Evolutionary conservation across 495 filamentous ascomycete genomes (phyloP).

Genomic region (Margaritispora aquatica): DNA sequence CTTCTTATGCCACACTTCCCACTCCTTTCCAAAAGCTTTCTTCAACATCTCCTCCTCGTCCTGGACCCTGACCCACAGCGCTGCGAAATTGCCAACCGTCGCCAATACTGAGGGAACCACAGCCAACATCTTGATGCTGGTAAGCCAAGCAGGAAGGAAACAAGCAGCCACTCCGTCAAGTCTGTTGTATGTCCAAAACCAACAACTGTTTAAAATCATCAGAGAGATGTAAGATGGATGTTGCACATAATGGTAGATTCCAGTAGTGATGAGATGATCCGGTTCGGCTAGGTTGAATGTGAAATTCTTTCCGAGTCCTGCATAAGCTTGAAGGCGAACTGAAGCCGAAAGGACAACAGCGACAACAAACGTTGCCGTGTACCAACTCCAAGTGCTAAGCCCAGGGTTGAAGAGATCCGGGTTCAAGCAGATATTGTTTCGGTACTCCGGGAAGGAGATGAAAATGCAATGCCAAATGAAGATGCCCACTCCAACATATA

Average conservation of each 20-base stretch:
- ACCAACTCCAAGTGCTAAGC: slow-evolving; percentile 12
- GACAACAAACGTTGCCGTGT: slow-evolving; percentile 20
- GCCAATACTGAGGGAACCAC: not conserved
- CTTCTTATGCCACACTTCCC: slow-evolving; percentile 4
- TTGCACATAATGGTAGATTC: slow-evolving; percentile 39
- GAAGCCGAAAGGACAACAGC: slow-evolving; percentile 28
- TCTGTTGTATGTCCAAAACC: not conserved
- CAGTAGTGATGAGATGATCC: slow-evolving; percentile 34
- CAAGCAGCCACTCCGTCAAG: slow-evolving; percentile 10
- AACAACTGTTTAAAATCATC: not conserved
- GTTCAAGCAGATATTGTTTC: slow-evolving; percentile 25
- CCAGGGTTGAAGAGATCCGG: slow-evolving; percentile 29
- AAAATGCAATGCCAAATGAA: slow-evolving; percentile 30
- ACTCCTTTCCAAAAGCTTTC: slow-evolving; percentile 12
- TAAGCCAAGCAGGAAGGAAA: slow-evolving; percentile 1
- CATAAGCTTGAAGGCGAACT: slow-evolving; percentile 32
- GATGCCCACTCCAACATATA: not conserved
- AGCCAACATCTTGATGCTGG: not conserved
- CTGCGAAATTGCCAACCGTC: not conserved
- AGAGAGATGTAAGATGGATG: slow-evolving; percentile 42
- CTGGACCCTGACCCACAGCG: slow-evolving; percentile 1
- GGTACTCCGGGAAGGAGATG: slow-evolving; percentile 15
- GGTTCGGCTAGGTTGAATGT: slow-evolving; percentile 41
- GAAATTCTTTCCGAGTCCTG: slow-evolving; percentile 37
- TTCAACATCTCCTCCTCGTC: slow-evolving; percentile 12